Evolutionary conservation across 139 green algal species (phyloP), one percentile per base, ranked within the genome.

Genomic region (Micractinium conductrix): DNA sequence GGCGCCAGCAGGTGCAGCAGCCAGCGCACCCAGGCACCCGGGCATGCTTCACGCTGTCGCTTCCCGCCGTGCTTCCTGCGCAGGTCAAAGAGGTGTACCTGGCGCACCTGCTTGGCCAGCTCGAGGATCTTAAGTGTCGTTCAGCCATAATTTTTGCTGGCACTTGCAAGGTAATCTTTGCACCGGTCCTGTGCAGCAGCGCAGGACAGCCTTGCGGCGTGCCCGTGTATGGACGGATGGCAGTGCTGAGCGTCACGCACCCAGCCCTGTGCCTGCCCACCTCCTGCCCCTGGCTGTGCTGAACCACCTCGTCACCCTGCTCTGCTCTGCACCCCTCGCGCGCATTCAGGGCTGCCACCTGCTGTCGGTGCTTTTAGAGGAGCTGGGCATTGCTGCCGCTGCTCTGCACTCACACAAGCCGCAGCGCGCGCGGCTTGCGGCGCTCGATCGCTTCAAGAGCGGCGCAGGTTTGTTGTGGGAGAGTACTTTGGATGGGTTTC

Each of bases 51-150:
- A n/a, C n/a, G n/a, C n/a, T n/a, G n/a, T n/a, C n/a, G n/a, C n/a
- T n/a, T n/a, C n/a, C n/a, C n/a, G n/a, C n/a, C n/a, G n/a, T 62
- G 19, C 53, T 62, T 14, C 19, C 53, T 62, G 24, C 19, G 40
- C 79, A 89, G 69, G 93, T 99, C 22, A 99, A 99, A 89, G 97
- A 99, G 75, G 96, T 99, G 40, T 99, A 99, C 89, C 92, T 99
- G 24, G 80, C 88, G 9, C 91, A 99, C 88, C 62, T 99, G 80
- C 92, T 99, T 37, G 78, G 71, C 6, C 60, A 80, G 69, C 88
- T 98, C 30, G 88, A 89, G 40, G 92, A 93, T 14, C 67, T 81
- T 24, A 73, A 89, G 37, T 88, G 95, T 19, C 93, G 97, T 50
- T 95, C 90, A 67, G 93, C 85, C 63, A 99, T 99, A 74, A 93